Base-by-base conservation (phyloP, 192 early-diverging fungal species). In the Rhizophagus clarus region DNA sequence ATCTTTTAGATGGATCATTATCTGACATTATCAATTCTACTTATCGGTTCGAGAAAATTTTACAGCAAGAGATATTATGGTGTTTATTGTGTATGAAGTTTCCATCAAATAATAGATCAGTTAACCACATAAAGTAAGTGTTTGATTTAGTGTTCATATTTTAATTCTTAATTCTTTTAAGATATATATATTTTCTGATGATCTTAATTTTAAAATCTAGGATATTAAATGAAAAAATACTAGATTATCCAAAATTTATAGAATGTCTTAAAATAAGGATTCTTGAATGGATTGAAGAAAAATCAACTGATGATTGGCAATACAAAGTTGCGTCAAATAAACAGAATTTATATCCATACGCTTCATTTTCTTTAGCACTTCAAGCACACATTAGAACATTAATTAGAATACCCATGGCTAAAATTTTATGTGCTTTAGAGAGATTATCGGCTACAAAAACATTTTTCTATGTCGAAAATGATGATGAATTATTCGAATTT, bases 61-160 rank as follows among this genome's bases (percentile, higher is more conserved):
- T 79, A 17, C 32, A 51, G 42, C 69, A 71, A 42, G 77, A 79
- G 51, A 51, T 79, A 26, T 71, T 71, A 29, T 79, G 77, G 77
- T 79, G 77, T 47, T 49, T 79, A 28, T 61, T 79, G 10, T 79
- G 77, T 29, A 79, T 79, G 22, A 78, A 70, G 45, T 79, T 72
- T 12, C 62, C 77, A 73, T 45, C 62, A n/a, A 47, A 17, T 28
- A 0, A 31, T 11, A 45, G 32, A 31, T 75, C 29, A 51, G 40
- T 79, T 17, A 61, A 79, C 4, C 77, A 79, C 49, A 32, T 79
- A 15, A 40, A 49, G 71, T 72, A 72, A 72, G 34, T 47, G 9
- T 72, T 11, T 40, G 37, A 40, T 40, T 40, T 40, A 49, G 34
- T 2, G 34, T 1, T 31, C 11, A 0, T 15, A 2, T 32, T 2